Evolutionary conservation across 2,329 filamentous ascomycete genomes (phyloP).

Genomic region (Elsinoe fawcettii): DNA sequence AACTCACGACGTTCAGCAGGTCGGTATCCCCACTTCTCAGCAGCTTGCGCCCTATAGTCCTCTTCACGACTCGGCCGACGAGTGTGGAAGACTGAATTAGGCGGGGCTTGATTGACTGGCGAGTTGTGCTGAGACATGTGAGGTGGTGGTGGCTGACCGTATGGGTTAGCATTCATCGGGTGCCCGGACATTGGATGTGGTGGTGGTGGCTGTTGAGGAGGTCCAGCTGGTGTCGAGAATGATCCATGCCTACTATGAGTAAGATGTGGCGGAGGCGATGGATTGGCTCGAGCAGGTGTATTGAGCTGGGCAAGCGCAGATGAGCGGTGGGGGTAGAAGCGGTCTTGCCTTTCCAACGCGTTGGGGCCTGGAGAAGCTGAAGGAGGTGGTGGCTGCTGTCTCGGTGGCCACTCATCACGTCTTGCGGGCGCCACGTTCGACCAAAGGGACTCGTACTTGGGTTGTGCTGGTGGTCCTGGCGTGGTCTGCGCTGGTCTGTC

Average conservation of each 20-base stretch:
- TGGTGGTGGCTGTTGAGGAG: conserved; percentile 19
- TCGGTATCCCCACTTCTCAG: conserved; percentile 4
- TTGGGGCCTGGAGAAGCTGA: conserved; percentile 21
- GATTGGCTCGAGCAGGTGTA: conserved; percentile 25
- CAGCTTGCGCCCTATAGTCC: conserved; percentile 2
- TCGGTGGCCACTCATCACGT: conserved; percentile 23
- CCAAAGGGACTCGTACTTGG: conserved; percentile 15
- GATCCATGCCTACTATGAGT: conserved; percentile 26
- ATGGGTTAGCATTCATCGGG: conserved; percentile 15
- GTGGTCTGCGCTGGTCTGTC: conserved; percentile 12
- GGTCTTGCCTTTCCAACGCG: conserved; percentile 26
- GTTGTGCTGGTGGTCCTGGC: conserved; percentile 13
- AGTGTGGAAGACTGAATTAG: not conserved
- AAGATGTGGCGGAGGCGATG: conserved; percentile 32
- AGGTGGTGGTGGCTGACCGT: conserved; percentile 2
- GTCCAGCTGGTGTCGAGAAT: conserved; percentile 18
- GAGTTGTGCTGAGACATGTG: conserved; percentile 15
- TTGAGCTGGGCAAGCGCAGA: conserved; percentile 25
- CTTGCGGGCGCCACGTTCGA: conserved; percentile 19
- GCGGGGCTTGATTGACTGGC: conserved; percentile 4
- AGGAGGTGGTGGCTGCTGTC: conserved; percentile 19
- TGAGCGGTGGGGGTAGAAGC: conserved; percentile 26
- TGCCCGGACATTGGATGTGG: conserved; percentile 16
- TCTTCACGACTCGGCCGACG: conserved; percentile 4
- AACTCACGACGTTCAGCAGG: conserved; percentile 3